Conservation (phyloP, 2,329 filamentous ascomycete genomes). For the Corinectria fuckeliana region DNA sequence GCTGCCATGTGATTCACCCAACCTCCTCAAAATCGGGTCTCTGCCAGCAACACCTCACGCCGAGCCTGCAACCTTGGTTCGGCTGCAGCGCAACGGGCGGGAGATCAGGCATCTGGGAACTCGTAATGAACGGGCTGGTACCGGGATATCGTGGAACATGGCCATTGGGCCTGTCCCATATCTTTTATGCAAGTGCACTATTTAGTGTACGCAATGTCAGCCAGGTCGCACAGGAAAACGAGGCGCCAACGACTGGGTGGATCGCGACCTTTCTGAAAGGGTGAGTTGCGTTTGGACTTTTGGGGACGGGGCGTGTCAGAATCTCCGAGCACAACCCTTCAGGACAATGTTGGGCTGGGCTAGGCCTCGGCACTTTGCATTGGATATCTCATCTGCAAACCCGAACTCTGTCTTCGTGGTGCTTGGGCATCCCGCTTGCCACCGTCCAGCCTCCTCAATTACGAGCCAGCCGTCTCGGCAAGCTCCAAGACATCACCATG, state of each 20-base stretch:
- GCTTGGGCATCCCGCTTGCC: slow-evolving; percentile 7
- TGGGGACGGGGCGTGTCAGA: slow-evolving; percentile 18
- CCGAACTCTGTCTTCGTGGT: slow-evolving; percentile 20
- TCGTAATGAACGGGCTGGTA: slow-evolving; percentile 32
- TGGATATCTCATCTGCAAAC: slow-evolving; percentile 16
- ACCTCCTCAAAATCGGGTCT: slow-evolving; percentile 29
- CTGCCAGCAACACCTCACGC: slow-evolving; percentile 14
- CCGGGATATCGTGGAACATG: slow-evolving; percentile 41
- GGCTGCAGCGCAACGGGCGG: slow-evolving; percentile 30
- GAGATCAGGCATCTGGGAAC: slow-evolving; percentile 31
- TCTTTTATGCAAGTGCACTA: slow-evolving; percentile 36
- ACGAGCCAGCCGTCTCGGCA: slow-evolving; percentile 3
- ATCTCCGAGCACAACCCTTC: slow-evolving; percentile 1
- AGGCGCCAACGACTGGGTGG: slow-evolving; percentile 18
- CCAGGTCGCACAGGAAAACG: slow-evolving; percentile 23
- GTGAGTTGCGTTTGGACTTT: slow-evolving; percentile 29
- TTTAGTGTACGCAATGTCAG: slow-evolving; percentile 34
- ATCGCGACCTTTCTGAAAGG: slow-evolving; percentile 8
- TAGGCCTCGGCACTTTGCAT: slow-evolving; percentile 23
- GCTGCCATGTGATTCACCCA: slow-evolving; percentile 27
- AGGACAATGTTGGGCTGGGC: slow-evolving; percentile 6
- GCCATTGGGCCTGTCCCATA: slow-evolving; percentile 36
- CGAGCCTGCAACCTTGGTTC: slow-evolving; percentile 25
- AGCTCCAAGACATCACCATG: slow-evolving; percentile 16
- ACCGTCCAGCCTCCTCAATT: slow-evolving; percentile 23